Conservation (phyloP, 2,329 filamentous ascomycete species). For the Grosmannia serpens region DNA sequence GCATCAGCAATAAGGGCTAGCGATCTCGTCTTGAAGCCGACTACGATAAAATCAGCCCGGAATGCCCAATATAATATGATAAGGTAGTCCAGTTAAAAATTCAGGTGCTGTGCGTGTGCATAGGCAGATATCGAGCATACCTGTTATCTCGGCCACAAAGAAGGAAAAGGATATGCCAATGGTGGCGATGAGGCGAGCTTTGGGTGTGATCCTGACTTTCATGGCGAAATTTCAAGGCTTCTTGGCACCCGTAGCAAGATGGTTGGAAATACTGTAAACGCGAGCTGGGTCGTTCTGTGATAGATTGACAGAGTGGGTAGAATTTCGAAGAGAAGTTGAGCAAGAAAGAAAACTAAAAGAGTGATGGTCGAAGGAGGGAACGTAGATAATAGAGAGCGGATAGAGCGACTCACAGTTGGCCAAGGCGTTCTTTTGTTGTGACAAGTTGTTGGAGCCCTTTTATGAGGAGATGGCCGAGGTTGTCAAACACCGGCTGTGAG, state of each 20-base stretch:
- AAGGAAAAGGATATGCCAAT: conserved; percentile 39
- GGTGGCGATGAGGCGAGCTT: conserved; percentile 33
- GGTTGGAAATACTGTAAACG: too few species aligned
- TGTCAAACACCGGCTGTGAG: background rate
- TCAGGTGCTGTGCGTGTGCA: background rate
- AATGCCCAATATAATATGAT: background rate
- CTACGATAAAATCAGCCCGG: conserved; percentile 19
- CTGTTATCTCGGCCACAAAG: conserved; percentile 38
- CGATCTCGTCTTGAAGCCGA: conserved; percentile 59
- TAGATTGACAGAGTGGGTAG: too few species aligned
- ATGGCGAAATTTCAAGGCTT: conserved; percentile 14
- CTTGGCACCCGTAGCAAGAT: background rate
- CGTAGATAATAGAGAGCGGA: background rate
- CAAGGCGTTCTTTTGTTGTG: too few species aligned
- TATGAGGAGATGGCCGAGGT: too few species aligned
- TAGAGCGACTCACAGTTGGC: background rate
- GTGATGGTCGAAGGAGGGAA: too few species aligned
- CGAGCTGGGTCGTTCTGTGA: too few species aligned
- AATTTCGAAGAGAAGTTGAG: too few species aligned
- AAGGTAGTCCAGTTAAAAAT: background rate
- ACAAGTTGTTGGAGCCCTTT: too few species aligned
- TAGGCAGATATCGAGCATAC: conserved; percentile 19
- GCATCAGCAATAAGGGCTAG: conserved; percentile 66
- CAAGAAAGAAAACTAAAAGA: too few species aligned
- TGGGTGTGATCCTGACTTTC: conserved; percentile 25